Conservation (phyloP, 805 yeast species). For the Cyberlindnera suaveolens region DNA sequence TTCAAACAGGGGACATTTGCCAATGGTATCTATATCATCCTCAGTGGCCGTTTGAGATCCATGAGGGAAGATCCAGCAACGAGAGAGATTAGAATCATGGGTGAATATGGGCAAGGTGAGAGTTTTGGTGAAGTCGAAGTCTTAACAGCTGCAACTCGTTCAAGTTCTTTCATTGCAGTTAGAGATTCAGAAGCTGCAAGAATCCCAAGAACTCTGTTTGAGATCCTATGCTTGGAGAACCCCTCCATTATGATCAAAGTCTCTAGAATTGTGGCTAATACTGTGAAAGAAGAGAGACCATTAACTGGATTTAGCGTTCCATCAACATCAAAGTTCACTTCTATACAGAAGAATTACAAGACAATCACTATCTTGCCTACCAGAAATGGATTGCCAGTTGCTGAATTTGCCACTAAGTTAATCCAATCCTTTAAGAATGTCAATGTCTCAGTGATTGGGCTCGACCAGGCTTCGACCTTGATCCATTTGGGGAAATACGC, state of each 20-base stretch:
- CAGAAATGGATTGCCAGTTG: slow-evolving; percentile 74
- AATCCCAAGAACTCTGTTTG: slow-evolving; percentile 86
- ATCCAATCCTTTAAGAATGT: slow-evolving; percentile 66
- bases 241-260: slow-evolving; percentile 91
- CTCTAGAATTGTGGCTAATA: slow-evolving; percentile 76
- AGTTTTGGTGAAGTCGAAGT: slow-evolving; percentile 95
- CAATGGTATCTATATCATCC: slow-evolving; percentile 82
- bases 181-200: slow-evolving; percentile 92
- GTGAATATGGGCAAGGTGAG: slow-evolving; percentile 91
- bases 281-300: slow-evolving; percentile 23
- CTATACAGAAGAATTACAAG: slow-evolving; percentile 47
- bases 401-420: slow-evolving; percentile 73
- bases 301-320: slow-evolving; percentile 23
- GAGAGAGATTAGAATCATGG: slow-evolving; percentile 34
- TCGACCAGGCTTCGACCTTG: slow-evolving; percentile 80
- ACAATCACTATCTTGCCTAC: slow-evolving; percentile 84
- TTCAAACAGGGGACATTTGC: slow-evolving; percentile 83
- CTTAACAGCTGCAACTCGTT: slow-evolving; percentile 68
- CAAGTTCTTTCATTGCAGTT: slow-evolving; percentile 70
- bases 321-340: slow-evolving; percentile 19
- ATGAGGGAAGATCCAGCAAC: slow-evolving; percentile 22
- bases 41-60: slow-evolving; percentile 83
- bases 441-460: slow-evolving; percentile 65
- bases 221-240: slow-evolving; percentile 71
- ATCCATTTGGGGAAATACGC: slow-evolving; percentile 86